These are phyloP conservation scores for Tolypocladium inflatum DNA, from an alignment of 2,329 filamentous ascomycete species.

Conservation along the genomic window DNA sequence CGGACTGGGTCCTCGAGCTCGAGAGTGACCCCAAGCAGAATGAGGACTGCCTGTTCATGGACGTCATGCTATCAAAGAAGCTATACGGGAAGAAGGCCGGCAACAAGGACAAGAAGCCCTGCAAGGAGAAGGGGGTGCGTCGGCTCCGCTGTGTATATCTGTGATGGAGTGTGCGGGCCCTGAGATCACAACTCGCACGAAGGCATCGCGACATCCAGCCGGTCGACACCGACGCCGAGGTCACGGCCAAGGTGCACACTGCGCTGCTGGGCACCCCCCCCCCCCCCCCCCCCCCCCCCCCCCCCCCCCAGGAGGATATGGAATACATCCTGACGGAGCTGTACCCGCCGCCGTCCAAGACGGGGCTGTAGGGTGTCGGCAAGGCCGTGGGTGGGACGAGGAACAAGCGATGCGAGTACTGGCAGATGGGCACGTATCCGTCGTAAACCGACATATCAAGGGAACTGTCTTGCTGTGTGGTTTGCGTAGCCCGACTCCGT, in stretches of 20 bases:
- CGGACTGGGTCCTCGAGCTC: conserved; percentile 8
- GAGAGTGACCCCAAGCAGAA: conserved; percentile 1
- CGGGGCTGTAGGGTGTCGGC: conserved; percentile 1
- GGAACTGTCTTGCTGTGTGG: not conserved
- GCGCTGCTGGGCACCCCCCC: conserved; percentile 10
- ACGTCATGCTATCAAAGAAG: conserved; percentile 31
- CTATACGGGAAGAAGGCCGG: conserved; percentile 16
- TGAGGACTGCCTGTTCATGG: conserved; percentile 37
- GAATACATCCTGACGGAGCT: conserved; percentile 27
- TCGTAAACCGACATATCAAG: not conserved
- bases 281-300: too few species aligned
- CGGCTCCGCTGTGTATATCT: not conserved
- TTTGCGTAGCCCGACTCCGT: not conserved
- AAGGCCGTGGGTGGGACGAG: conserved; percentile 3
- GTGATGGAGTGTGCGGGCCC: not conserved
- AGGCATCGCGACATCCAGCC: conserved; percentile 29
- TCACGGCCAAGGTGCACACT: conserved; percentile 27
- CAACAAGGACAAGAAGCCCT: not conserved
- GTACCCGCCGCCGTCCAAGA: conserved; percentile 5
- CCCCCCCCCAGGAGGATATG: not conserved
- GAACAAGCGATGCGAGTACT: conserved; percentile 17
- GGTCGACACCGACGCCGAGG: conserved; percentile 28
- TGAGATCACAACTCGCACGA: too few species aligned
- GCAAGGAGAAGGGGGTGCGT: not conserved
- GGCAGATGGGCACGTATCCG: conserved; percentile 8